Base-by-base conservation (phyloP, 2,329 filamentous ascomycete species). In the Phaeosphaeriaceae sp. region DNA sequence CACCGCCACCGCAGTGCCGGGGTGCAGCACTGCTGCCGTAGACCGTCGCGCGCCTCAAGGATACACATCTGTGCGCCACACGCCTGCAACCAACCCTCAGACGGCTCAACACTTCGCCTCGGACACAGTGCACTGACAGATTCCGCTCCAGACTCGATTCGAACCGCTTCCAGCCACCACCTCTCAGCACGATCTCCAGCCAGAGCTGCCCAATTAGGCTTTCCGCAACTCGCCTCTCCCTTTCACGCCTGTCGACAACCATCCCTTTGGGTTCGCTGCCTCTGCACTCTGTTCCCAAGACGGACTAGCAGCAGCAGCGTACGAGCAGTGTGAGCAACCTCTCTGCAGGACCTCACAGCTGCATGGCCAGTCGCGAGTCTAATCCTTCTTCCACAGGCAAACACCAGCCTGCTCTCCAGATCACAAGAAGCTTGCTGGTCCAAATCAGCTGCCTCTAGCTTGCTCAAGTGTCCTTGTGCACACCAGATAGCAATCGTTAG, bases 11-110 rank as follows among this genome's bases (percentile, higher is more conserved):
- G 71, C 64, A 66, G 56, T 62, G 59, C 68, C 63, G 65, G 63
- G 58, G 62, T 69, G 65, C 72, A 60, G 70, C 61, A 65, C 71
- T 56, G 68, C 73, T 71, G 70, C 67, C 60, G 68, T 74, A 71
- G 73, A 57, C 70, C 68, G 67, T 67, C 65, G 64, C 70, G 68
- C 68, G 71, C 71, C 65, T 73, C 54, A 62, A 58, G 61, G 63
- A 62, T 68, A 63, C 65, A 65, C 62, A 56, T 52, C 62, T 75
- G 72, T 74, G 70, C 73, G 74, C 74, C 73, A 76, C 74, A 70
- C 63, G 60, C 65, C 69, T 76, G 73, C 71, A 74, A 69, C 65
- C 69, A 66, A 60, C 69, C 69, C 66, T 56, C 54, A 56, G 61
- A 64, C 61, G 46, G 62, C 68, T 57, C 66, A 68, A 70, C 68